phyloP scores from a whole-genome alignment of 495 filamentous ascomycete genomes.

The Annulohypoxylon maeteangense region DNA sequence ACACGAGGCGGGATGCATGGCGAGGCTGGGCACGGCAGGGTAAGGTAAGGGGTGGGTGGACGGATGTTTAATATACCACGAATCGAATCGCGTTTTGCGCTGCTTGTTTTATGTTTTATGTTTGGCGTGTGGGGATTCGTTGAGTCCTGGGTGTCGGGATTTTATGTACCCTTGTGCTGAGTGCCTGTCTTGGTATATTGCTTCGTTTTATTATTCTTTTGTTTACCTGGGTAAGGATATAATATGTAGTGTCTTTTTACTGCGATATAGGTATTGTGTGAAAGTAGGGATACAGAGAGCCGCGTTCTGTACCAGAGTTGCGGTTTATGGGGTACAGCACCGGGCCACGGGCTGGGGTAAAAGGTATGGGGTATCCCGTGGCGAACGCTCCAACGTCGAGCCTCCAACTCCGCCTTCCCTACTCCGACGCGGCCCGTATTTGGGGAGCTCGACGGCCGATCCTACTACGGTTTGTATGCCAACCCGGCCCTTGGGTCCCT shows the following conservation, averaged over 20 bases:
- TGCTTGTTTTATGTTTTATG: background rate
- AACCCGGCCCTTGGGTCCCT: background rate
- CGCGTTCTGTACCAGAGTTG: background rate
- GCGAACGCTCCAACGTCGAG: background rate
- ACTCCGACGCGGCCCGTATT: constrained; percentile 5
- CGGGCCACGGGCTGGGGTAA: background rate
- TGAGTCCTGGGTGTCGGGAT: background rate
- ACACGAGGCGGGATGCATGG: background rate
- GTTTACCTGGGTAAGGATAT: background rate
- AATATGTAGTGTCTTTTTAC: background rate
- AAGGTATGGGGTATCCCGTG: background rate
- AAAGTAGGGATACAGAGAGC: background rate
- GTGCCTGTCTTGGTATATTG: background rate
- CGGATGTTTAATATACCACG: background rate
- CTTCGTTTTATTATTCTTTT: background rate
- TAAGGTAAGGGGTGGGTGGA: background rate
- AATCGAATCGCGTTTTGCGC: background rate
- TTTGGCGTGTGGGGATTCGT: background rate
- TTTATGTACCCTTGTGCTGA: too few relatives aligned
- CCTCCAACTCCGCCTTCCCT: background rate
- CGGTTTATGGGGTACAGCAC: constrained; percentile 1
- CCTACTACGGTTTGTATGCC: background rate
- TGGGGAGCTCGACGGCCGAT: background rate
- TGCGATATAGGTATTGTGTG: background rate
- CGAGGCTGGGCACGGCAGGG: background rate